A percentile compares a stretch with the other conserved stretches of the same genome.
phyloP scores from a whole-genome alignment of 345 rosid genomes.

The Salix exigua region DNA sequence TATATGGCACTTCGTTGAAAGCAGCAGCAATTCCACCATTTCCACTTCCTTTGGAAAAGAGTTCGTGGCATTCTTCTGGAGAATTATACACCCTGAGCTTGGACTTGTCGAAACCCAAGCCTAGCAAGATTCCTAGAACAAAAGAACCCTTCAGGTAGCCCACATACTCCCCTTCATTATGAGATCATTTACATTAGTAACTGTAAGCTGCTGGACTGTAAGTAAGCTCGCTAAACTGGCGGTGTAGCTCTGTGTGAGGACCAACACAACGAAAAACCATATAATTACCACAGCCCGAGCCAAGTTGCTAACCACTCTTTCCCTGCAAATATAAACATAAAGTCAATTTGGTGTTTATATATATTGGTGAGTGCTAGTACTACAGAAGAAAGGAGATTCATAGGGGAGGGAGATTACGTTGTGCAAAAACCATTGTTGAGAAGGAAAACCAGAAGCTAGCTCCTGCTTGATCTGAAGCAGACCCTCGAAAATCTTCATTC shows the following conservation, averaged over 20 bases:
- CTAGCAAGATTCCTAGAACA: slow-evolving; percentile 26
- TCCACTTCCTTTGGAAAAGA: slow-evolving; percentile 6
- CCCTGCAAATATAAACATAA: slow-evolving; percentile 34
- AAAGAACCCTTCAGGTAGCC: slow-evolving; percentile 49
- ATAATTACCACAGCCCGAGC: slow-evolving; percentile 43
- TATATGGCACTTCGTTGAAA: slow-evolving; percentile 44
- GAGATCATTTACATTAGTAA: slow-evolving; percentile 36
- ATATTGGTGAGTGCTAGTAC: not conserved
- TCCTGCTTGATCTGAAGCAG: slow-evolving; percentile 39
- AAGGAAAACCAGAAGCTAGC: slow-evolving; percentile 71
- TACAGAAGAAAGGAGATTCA: not conserved
- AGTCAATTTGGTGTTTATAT: not conserved
- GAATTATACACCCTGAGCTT: slow-evolving; percentile 17
- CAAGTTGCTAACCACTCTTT: slow-evolving; percentile 51
- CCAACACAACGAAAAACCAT: slow-evolving; percentile 69
- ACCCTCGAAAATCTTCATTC: slow-evolving; percentile 65
- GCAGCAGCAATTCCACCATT: slow-evolving; percentile 28
- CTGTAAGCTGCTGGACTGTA: slow-evolving; percentile 46
- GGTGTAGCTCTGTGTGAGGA: slow-evolving; percentile 66
- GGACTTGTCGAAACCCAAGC: slow-evolving; percentile 11
- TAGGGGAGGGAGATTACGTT: slow-evolving; percentile 4
- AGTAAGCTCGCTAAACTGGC: slow-evolving; percentile 62
- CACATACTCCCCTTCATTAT: slow-evolving; percentile 29
- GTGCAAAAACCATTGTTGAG: slow-evolving; percentile 63
- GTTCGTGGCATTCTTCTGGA: slow-evolving; percentile 24